Conservation (phyloP, 805 yeast species). For the Saccharomycopsis schoenii region DNA sequence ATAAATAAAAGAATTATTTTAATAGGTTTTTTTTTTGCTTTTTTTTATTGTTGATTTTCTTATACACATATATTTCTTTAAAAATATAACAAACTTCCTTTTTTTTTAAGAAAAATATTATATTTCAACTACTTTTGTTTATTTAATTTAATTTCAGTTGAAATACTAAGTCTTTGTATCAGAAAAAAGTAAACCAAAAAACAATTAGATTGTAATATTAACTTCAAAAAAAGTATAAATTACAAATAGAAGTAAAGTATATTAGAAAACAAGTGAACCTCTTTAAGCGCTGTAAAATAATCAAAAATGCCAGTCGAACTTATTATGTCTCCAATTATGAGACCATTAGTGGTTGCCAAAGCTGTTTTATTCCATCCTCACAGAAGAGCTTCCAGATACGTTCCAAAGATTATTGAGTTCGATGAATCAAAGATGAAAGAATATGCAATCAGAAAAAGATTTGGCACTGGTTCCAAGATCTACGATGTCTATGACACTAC, state of each 20-base stretch:
- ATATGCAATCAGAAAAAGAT: slow-evolving; percentile 43
- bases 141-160: background rate
- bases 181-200: background rate
- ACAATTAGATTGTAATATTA: background rate
- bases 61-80: no score
- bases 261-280: background rate
- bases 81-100: no score
- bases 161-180: background rate
- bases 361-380: slow-evolving; percentile 46
- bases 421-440: slow-evolving; percentile 29
- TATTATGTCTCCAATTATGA: slow-evolving; percentile 46
- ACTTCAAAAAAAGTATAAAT: background rate
- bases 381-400: slow-evolving; percentile 44
- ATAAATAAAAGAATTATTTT: no score
- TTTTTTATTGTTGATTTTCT: no score
- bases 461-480: slow-evolving; percentile 51
- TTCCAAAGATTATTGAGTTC: slow-evolving; percentile 41
- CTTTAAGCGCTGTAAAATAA: background rate
- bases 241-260: background rate
- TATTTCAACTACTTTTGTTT: background rate
- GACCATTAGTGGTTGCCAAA: slow-evolving; percentile 48
- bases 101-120: no score
- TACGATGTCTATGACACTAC: slow-evolving; percentile 45
- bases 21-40: no score
- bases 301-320: slow-evolving; percentile 50